phyloP scores from a whole-genome alignment of 225 moss, liverwort and hornwort genomes.

The Ulota crispa region DNA sequence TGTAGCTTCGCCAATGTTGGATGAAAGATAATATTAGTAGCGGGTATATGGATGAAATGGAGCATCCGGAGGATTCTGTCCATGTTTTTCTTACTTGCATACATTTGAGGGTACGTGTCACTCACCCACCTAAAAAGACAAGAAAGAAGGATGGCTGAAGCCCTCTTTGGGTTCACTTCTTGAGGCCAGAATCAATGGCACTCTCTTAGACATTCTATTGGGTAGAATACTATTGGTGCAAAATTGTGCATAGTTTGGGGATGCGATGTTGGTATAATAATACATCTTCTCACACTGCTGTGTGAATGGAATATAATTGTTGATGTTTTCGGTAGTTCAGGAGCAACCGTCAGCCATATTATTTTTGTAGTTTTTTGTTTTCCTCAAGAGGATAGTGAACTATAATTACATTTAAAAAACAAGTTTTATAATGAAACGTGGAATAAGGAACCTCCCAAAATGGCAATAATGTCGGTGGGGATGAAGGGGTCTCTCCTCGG shows the following conservation, averaged over 20 bases:
- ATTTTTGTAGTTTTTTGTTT: neutral
- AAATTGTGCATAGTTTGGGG: neutral
- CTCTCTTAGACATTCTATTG: neutral
- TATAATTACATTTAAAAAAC: neutral
- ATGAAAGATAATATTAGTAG: no score
- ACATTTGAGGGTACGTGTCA: no score
- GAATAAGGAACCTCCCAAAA: neutral
- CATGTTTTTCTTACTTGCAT: no score
- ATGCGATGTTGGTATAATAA: neutral
- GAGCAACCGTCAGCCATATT: neutral
- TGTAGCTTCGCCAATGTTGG: no score
- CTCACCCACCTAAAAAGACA: no score
- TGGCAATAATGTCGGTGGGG: constrained; percentile 22
- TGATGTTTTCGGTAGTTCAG: no score
- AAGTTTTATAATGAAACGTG: neutral
- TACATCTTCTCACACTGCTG: neutral
- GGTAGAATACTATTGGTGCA: neutral
- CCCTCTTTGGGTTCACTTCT: neutral
- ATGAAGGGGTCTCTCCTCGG: neutral
- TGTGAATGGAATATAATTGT: neutral
- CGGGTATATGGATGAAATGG: no score
- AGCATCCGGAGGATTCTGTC: no score
- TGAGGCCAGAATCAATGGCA: accelerated
- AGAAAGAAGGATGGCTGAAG: no score
- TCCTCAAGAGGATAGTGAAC: neutral